phyloP scores from a whole-genome alignment of 2,329 filamentous ascomycete species.

The Colletotrichum lini region DNA sequence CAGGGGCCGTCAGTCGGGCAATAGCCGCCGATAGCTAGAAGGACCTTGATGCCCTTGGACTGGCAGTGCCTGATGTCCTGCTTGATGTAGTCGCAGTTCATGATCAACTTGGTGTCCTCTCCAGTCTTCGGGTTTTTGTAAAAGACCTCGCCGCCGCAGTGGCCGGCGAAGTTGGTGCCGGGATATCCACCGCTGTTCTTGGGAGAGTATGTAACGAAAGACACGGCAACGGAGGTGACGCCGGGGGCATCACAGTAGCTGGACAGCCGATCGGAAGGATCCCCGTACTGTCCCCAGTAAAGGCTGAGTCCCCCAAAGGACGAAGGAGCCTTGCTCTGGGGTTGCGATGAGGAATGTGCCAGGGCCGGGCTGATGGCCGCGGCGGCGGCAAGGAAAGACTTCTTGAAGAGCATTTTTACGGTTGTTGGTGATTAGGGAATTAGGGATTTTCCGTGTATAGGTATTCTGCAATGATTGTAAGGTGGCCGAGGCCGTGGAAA shows the following conservation, averaged over 20 bases:
- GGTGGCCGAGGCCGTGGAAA: constrained; percentile 52
- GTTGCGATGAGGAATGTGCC: constrained; percentile 22
- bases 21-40: constrained; percentile 59
- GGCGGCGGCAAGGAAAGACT: constrained; percentile 47
- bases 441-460: constrained; percentile 24
- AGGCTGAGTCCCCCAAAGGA: constrained; percentile 54
- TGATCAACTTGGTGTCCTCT: constrained; percentile 50
- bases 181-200: constrained; percentile 55
- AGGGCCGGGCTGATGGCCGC: constrained; percentile 43
- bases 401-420: constrained; percentile 44
- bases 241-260: constrained; percentile 54
- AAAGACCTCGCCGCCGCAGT: constrained; percentile 52
- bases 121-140: constrained; percentile 44
- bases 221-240: constrained; percentile 55
- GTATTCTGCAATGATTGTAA: constrained; percentile 50
- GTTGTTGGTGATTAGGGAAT: constrained; percentile 36
- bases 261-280: constrained; percentile 48
- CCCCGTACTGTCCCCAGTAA: constrained; percentile 58
- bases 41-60: constrained; percentile 57
- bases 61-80: constrained; percentile 59
- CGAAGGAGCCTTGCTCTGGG: constrained; percentile 16
- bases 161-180: constrained; percentile 57
- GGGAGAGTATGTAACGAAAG: constrained; percentile 56
- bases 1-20: constrained; percentile 44
- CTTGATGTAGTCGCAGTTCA: constrained; percentile 54